A percentile compares a stretch with the other conserved stretches of the same genome.
Conservation (phyloP, 257 asterid species). For the Schizonepeta tenuifolia region DNA sequence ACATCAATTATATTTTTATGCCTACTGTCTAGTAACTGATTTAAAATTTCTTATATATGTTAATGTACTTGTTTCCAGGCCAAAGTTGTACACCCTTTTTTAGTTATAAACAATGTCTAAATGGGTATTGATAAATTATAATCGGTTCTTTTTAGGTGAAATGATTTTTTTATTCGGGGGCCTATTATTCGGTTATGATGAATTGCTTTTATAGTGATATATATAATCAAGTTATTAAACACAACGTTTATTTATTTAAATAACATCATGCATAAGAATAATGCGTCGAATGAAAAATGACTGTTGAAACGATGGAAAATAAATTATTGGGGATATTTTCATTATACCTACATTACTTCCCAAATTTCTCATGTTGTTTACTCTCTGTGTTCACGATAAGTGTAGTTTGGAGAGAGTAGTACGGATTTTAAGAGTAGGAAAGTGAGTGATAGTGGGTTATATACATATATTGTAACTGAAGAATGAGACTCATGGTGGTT, state of each 20-base stretch:
- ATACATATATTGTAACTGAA: no score
- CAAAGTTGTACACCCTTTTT: conserved; percentile 38
- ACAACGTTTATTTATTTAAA: not conserved
- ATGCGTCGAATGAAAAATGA: not conserved
- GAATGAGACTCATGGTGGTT: no score
- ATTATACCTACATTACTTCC: no score
- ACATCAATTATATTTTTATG: not conserved
- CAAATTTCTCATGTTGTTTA: no score
- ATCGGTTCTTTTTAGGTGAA: conserved; percentile 31
- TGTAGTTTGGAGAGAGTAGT: no score
- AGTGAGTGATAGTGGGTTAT: no score
- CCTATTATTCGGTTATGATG: conserved; percentile 39
- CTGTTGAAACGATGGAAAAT: not conserved
- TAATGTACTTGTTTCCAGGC: conserved; percentile 22
- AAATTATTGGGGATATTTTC: not conserved
- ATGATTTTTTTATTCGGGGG: conserved; percentile 28
- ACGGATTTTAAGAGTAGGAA: no score
- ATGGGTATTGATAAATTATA: conserved; percentile 33
- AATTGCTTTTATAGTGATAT: conserved; percentile 19
- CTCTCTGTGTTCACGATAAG: no score
- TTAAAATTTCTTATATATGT: conserved; percentile 13
- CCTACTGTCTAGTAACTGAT: not conserved
- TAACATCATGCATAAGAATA: not conserved
- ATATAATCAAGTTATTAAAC: not conserved
- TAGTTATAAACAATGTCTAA: conserved; percentile 19